Evolutionary conservation across 768 basidiomycete species (phyloP), one percentile per base, ranked within the genome.

Genomic region (Lyophyllum atratum): DNA sequence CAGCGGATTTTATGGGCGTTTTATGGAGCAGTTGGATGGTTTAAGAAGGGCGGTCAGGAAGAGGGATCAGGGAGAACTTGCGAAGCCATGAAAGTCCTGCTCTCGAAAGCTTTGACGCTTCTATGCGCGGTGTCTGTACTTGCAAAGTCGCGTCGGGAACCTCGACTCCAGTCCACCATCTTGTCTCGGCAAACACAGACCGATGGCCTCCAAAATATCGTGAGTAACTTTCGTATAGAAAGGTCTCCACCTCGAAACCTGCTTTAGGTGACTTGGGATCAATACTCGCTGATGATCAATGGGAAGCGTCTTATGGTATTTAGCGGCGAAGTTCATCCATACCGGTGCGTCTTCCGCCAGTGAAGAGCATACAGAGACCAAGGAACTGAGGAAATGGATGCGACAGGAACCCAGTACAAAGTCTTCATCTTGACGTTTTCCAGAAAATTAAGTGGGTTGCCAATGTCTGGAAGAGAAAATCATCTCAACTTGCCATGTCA

Each of bases 301-400:
- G 77, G 76, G 21, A 68, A 70, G 52, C 74, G 76, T 22, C 60
- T 79, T 8, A 71, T 74, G 70, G 49, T 79, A 3, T 77, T 75
- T 52, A 75, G 74, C 56, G 76, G 77, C 52, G 77, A 78, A 62
- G 72, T 78, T 25, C 77, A 79, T 61, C 76, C 77, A 8, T 77
- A 74, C 63, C 66, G 75, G 76, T 74, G 55, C 45, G 62, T 61
- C 54, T 48, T 44, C 61, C 45, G 7, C 28, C 14, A 42, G 22
- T 19, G 4, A 39, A 7, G 6, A 9, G 31, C 22, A 29, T n/a
- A 19, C 0, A 22, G 21, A 1, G 24, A 26, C 28, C 3, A 21
- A 11, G 22, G 5, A 2, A 21, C 17, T 39, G 34, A 47, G 19
- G 46, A 19, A 56, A 11, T 21, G 10, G 33, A 26, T 4, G 17